phyloP scores from a whole-genome alignment of 192 early-diverging fungal species.

The Geranomyces variabilis region DNA sequence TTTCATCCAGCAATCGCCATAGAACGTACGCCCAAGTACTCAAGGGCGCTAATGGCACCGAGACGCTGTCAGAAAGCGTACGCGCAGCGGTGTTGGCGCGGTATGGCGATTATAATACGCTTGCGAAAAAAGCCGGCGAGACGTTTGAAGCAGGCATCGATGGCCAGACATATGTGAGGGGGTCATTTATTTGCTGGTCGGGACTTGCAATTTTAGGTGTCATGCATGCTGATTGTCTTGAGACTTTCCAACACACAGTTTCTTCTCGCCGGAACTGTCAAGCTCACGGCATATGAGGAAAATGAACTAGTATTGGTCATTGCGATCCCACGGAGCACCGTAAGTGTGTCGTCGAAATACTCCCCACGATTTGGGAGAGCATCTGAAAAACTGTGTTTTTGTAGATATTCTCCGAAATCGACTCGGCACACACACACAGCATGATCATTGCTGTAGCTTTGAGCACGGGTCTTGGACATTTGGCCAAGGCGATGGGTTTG shows the following conservation, averaged over 20 bases:
- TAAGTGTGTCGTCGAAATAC: neutral
- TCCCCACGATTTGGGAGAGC: neutral
- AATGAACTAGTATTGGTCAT: neutral
- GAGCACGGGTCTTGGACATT: neutral
- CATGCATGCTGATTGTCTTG: too few relatives aligned
- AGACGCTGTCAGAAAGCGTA: neutral
- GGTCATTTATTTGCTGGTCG: neutral
- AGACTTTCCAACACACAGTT: too few relatives aligned
- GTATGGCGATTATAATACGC: neutral
- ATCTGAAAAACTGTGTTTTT: neutral
- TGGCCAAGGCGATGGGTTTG: conserved; percentile 4
- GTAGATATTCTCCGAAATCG: neutral
- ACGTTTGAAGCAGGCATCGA: neutral
- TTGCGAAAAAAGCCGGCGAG: neutral
- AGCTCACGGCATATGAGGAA: neutral
- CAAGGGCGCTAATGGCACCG: neutral
- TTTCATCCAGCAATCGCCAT: neutral
- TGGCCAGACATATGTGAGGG: neutral
- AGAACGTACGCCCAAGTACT: neutral
- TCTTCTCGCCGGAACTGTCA: neutral
- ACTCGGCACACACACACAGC: neutral
- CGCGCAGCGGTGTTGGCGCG: neutral
- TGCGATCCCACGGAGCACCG: neutral
- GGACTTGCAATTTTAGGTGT: too few relatives aligned
- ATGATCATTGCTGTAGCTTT: neutral